A percentile compares a stretch with the other conserved stretches of the same genome.
Evolutionary conservation across 2,329 filamentous ascomycete genomes (phyloP).

Genomic region (Xenoacremonium recifei): DNA sequence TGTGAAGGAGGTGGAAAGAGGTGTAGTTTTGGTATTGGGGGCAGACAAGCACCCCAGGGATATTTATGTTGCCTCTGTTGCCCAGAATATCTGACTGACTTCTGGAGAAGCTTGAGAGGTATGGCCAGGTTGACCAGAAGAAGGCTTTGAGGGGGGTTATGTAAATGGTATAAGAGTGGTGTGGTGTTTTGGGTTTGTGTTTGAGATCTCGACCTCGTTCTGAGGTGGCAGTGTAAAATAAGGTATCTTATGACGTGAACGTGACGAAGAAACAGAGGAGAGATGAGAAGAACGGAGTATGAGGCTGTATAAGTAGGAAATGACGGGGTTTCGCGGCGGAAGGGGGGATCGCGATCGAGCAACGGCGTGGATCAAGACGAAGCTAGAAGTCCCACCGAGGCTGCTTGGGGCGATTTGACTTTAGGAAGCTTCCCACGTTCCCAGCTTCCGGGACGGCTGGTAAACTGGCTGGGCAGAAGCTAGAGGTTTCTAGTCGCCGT

Average conservation of each 20-base stretch:
- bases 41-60: not conserved
- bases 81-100: too few species aligned
- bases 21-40: too few species aligned
- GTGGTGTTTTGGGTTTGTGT: not conserved
- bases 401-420: not conserved
- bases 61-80: too few species aligned
- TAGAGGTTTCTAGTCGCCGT: not conserved
- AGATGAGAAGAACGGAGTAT: too few species aligned
- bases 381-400: too few species aligned
- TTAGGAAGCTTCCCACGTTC: too few species aligned
- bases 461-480: not conserved
- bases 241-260: too few species aligned
- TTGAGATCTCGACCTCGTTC: too few species aligned
- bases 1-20: not conserved
- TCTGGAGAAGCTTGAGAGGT: not conserved
- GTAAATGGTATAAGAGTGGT: not conserved
- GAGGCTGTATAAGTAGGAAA: constrained; percentile 3
- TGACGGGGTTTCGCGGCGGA: not conserved
- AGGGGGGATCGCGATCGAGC: not conserved
- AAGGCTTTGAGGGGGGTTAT: not conserved
- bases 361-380: not conserved
- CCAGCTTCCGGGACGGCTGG: not conserved
- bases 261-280: too few species aligned
- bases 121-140: too few species aligned
- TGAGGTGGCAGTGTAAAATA: too few species aligned